Conservation (phyloP, 2,329 filamentous ascomycete genomes). For the Colletotrichum costaricense region DNA sequence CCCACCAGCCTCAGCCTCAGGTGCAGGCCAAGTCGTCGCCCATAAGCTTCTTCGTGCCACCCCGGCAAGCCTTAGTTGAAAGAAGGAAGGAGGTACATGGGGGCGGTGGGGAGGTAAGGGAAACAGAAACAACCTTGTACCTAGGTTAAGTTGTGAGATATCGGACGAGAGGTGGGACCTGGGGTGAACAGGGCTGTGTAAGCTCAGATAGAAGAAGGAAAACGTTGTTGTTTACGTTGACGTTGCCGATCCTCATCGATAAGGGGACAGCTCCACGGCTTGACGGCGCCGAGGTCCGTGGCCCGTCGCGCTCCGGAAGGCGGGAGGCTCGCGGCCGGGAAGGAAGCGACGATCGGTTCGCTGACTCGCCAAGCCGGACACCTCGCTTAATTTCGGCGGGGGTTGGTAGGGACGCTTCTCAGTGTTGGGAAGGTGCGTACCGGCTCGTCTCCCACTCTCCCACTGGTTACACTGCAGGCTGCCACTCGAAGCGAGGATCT, state of each 20-base stretch:
- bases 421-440: not conserved
- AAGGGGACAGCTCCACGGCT: not conserved
- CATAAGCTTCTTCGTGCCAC: not conserved
- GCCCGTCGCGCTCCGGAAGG: not conserved
- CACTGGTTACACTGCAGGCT: slow-evolving; percentile 1
- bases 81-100: not conserved
- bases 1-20: not conserved
- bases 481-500: not conserved
- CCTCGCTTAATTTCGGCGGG: not conserved
- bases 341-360: not conserved
- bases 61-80: not conserved
- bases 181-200: not conserved
- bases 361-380: slow-evolving; percentile 6
- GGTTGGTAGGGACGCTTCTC: not conserved
- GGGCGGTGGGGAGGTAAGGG: not conserved
- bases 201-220: not conserved
- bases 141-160: not conserved
- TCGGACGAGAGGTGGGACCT: not conserved
- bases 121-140: not conserved
- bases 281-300: not conserved
- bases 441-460: slow-evolving; percentile 8
- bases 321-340: not conserved
- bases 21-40: not conserved
- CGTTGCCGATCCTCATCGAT: not conserved
- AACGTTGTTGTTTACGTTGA: not conserved